phyloP scores from a whole-genome alignment of 1,284 basidiomycete genomes.

The Cystobasidiaceae sp. region DNA sequence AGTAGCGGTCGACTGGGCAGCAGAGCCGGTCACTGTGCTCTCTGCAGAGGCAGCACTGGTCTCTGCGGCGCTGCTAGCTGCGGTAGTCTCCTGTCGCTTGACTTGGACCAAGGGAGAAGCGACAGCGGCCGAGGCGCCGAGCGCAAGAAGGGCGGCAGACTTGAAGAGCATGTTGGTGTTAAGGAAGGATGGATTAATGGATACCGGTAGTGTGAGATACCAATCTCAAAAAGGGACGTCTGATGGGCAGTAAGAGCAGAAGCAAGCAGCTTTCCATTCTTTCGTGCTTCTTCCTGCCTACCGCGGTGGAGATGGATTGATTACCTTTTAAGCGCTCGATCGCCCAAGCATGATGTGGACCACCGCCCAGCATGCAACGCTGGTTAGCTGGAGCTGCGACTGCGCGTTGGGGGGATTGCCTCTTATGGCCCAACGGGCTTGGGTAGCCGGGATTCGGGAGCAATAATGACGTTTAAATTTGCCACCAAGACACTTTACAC shows the following conservation, averaged over 20 bases:
- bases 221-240: background rate
- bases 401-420: no score
- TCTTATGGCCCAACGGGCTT: no score
- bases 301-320: no score
- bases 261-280: background rate
- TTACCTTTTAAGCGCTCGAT: no score
- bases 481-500: no score
- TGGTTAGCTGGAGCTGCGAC: no score
- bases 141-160: conserved; percentile 15
- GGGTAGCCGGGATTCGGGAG: no score
- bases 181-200: background rate
- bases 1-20: conserved; percentile 17
- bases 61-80: conserved; percentile 37
- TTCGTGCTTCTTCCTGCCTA: background rate
- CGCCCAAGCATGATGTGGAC: no score
- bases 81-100: conserved; percentile 35
- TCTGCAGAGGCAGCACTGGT: conserved; percentile 29
- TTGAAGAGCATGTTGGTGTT: conserved; percentile 23
- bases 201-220: background rate
- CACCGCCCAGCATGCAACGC: no score
- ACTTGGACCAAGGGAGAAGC: conserved; percentile 14
- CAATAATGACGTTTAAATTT: no score
- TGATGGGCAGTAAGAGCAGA: background rate
- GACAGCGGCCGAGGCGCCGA: conserved; percentile 25
- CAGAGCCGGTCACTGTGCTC: conserved; percentile 8